phyloP scores from a whole-genome alignment of 331 rosid species.

The Telfairia occidentalis region DNA sequence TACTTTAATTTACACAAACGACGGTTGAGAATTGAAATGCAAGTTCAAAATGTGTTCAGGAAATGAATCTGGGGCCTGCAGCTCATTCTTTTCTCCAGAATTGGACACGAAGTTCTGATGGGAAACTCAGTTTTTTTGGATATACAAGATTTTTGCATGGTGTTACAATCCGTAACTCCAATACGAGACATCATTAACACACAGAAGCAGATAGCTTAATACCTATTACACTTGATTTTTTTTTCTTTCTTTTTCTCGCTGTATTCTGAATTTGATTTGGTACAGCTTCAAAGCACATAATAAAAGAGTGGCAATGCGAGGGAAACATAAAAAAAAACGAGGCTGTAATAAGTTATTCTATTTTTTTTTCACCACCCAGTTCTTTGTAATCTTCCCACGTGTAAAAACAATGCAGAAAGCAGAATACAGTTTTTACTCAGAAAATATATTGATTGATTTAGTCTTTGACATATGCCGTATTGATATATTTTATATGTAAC shows the following conservation, averaged over 20 bases:
- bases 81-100: slow-evolving; percentile 54
- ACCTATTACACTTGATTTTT: not conserved
- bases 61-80: slow-evolving; percentile 71
- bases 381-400: not conserved
- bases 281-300: not conserved
- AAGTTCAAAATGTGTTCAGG: slow-evolving; percentile 37
- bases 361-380: not conserved
- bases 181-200: slow-evolving; percentile 49
- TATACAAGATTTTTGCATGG: slow-evolving; percentile 87
- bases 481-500: not conserved
- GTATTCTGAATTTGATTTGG: not conserved
- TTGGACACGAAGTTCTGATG: slow-evolving; percentile 76
- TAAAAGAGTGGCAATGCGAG: not conserved
- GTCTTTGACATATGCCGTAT: not conserved
- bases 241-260: not conserved
- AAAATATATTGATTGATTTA: not conserved
- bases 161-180: slow-evolving; percentile 64
- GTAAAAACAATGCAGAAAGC: not conserved
- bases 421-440: not conserved
- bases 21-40: not conserved
- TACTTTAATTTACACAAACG: not conserved
- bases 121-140: slow-evolving; percentile 78
- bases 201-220: not conserved
- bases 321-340: not conserved
- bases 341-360: not conserved